These are phyloP conservation scores for Penicillium coffeae DNA, from an alignment of 495 filamentous ascomycete genomes.

Conservation along the genomic window DNA sequence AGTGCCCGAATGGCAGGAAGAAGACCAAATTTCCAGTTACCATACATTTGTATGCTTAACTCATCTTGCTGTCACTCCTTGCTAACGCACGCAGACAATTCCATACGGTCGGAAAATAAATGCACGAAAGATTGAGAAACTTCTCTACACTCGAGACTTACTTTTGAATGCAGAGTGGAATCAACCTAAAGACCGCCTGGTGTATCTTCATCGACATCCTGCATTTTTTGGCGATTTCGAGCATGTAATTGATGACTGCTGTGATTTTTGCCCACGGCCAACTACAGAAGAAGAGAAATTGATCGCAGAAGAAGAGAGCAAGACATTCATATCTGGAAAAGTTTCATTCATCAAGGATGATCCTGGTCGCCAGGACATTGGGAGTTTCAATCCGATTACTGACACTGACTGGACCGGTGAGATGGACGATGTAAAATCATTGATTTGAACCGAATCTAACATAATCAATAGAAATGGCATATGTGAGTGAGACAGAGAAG, in stretches of 20 bases:
- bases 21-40: constrained; percentile 71
- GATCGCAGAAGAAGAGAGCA: constrained; percentile 63
- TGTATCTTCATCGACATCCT: constrained; percentile 76
- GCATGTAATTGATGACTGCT: constrained; percentile 74
- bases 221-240: constrained; percentile 64
- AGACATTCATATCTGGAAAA: constrained; percentile 66
- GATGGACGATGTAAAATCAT: constrained; percentile 26
- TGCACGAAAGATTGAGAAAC: constrained; percentile 69
- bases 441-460: not conserved
- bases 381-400: constrained; percentile 73
- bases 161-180: constrained; percentile 90
- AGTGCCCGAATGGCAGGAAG: constrained; percentile 73
- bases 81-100: constrained; percentile 45
- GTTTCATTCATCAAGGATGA: constrained; percentile 73
- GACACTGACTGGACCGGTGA: constrained; percentile 79
- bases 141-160: constrained; percentile 73
- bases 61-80: not conserved
- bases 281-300: constrained; percentile 65
- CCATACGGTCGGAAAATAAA: constrained; percentile 70
- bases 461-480: constrained; percentile 63
- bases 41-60: constrained; percentile 54
- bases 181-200: constrained; percentile 60
- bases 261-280: constrained; percentile 68
- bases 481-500: constrained; percentile 51
- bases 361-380: constrained; percentile 69